phyloP scores from a whole-genome alignment of 2,329 filamentous ascomycete species.

The Hirsutella thompsonii region DNA sequence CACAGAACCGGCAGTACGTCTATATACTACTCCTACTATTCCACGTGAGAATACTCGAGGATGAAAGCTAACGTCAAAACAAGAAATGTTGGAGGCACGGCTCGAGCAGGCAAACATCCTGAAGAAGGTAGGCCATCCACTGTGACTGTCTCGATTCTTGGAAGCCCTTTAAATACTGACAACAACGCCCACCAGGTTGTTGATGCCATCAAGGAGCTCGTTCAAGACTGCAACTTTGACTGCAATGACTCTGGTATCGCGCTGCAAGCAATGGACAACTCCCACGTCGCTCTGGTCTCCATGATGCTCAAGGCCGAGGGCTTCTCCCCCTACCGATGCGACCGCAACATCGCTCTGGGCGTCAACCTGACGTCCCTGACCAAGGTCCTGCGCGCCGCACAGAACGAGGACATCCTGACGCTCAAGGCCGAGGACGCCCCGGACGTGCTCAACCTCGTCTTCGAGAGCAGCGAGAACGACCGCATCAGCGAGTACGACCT shows the following conservation, averaged over 20 bases:
- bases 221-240: slow-evolving; percentile 99
- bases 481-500: slow-evolving; percentile 97
- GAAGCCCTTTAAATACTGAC: too few species aligned
- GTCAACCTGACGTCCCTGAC: slow-evolving; percentile 95
- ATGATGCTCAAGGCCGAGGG: slow-evolving; percentile 96
- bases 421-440: slow-evolving; percentile 96
- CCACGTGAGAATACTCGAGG: background rate
- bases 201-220: slow-evolving; percentile 97
- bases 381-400: slow-evolving; percentile 89
- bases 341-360: slow-evolving; percentile 95
- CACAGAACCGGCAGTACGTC: slow-evolving; percentile 1
- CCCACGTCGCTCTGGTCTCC: slow-evolving; percentile 93
- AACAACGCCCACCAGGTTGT: slow-evolving; percentile 52
- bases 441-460: slow-evolving; percentile 88
- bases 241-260: slow-evolving; percentile 99
- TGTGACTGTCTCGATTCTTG: background rate
- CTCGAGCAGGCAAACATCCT: slow-evolving; percentile 86
- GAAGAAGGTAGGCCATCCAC: slow-evolving; percentile 60
- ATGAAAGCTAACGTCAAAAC: background rate
- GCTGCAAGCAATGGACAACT: slow-evolving; percentile 99
- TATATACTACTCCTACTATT: background rate
- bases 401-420: slow-evolving; percentile 88
- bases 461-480: slow-evolving; percentile 82
- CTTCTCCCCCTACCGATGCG: slow-evolving; percentile 92
- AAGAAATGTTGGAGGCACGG: slow-evolving; percentile 86